Conservation (phyloP, 768 basidiomycete species). For the Terana coerulea region DNA sequence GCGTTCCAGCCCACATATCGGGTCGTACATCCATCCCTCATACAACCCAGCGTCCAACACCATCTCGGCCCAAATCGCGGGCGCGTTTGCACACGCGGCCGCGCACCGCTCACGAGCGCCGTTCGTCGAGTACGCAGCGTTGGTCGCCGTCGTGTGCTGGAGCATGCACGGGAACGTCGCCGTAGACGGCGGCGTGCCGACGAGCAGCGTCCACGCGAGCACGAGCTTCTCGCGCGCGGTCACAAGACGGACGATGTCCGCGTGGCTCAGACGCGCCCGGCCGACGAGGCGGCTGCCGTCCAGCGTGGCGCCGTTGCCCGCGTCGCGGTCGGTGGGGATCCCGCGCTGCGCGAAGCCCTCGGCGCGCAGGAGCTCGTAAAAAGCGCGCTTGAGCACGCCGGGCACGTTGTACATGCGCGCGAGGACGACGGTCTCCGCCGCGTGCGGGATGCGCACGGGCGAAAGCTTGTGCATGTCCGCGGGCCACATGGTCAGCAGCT, state of each 20-base stretch:
- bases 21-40: constrained; percentile 30
- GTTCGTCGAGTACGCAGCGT: background rate
- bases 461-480: constrained; percentile 18
- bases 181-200: constrained; percentile 17
- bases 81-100: constrained; percentile 9
- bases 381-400: constrained; percentile 32
- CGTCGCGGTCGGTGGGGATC: constrained; percentile 2
- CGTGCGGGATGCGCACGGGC: constrained; percentile 16
- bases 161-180: constrained; percentile 21
- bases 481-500: constrained; percentile 31
- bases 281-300: background rate
- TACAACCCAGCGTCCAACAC: constrained; percentile 22
- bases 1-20: constrained; percentile 32
- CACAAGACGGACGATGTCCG: constrained; percentile 22
- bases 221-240: constrained; percentile 20
- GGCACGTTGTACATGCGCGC: constrained; percentile 27
- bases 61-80: constrained; percentile 15
- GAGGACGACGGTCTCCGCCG: constrained; percentile 29
- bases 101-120: constrained; percentile 9
- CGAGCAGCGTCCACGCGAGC: constrained; percentile 19
- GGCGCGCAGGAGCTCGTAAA: constrained; percentile 36
- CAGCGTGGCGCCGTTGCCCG: background rate
- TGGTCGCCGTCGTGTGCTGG: background rate
- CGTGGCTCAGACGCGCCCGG: constrained; percentile 4
- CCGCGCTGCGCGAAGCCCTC: constrained; percentile 25